A percentile compares a stretch with the other conserved stretches of the same genome.
Evolutionary conservation across 805 yeast genomes (phyloP).

Genomic region (Blastobotrys americana): DNA sequence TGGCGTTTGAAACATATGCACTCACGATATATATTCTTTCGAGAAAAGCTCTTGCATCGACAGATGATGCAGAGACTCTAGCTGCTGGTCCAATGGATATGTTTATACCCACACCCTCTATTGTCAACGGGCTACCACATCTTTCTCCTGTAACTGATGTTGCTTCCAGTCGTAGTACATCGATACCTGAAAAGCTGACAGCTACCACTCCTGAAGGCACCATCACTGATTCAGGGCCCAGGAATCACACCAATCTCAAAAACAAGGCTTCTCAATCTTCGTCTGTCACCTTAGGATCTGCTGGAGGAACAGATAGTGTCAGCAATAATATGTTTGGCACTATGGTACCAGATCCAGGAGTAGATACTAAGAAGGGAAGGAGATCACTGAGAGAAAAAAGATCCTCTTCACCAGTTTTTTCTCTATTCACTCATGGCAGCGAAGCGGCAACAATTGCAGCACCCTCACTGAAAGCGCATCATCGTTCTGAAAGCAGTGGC

Average conservation of each 20-base stretch:
- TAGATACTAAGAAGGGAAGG: neutral
- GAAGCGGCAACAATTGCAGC: neutral
- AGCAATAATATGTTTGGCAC: neutral
- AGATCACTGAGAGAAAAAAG: neutral
- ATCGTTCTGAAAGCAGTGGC: slow-evolving; percentile 3
- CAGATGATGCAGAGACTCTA: neutral
- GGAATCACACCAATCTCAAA: slow-evolving; percentile 1
- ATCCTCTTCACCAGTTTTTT: neutral
- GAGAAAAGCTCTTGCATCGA: neutral
- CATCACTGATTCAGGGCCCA: too few relatives aligned
- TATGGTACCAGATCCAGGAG: neutral
- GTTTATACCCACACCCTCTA: neutral
- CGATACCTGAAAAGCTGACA: neutral
- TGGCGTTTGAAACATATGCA: neutral
- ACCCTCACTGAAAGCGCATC: slow-evolving; percentile 4
- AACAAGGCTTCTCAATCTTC: slow-evolving; percentile 2
- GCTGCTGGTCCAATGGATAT: neutral
- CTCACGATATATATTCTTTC: neutral
- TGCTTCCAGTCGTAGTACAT: neutral
- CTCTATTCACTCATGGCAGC: neutral
- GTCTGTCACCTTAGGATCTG: neutral
- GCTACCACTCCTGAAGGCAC: neutral
- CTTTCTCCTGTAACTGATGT: neutral
- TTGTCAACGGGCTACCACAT: neutral
- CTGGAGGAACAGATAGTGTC: neutral